Conservation (phyloP, 495 filamentous ascomycete species). For the Penicillium lagena region DNA sequence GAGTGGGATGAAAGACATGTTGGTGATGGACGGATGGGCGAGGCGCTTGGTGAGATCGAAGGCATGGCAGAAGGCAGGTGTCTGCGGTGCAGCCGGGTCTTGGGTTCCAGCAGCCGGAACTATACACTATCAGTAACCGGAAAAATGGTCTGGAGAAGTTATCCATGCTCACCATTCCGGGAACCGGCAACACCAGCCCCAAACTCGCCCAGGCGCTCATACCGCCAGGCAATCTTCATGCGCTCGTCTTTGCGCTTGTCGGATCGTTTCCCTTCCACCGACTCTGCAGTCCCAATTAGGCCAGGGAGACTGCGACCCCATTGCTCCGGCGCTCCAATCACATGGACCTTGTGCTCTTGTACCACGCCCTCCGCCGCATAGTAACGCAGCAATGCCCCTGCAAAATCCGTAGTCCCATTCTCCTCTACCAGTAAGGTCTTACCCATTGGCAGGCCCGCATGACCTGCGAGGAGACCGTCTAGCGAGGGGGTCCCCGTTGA, state of each 20-base stretch:
- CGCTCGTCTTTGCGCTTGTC: constrained; percentile 50
- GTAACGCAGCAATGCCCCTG: constrained; percentile 74
- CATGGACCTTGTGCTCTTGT: constrained; percentile 84
- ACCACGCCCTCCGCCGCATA: constrained; percentile 92
- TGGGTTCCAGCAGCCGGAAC: constrained; percentile 20
- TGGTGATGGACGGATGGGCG: constrained; percentile 46
- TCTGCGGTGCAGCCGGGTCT: constrained; percentile 13
- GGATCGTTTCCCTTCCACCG: constrained; percentile 33
- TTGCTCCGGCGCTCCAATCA: constrained; percentile 67
- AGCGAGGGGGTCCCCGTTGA: constrained; percentile 85
- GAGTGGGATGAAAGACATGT: constrained; percentile 53
- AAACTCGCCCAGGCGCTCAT: constrained; percentile 75
- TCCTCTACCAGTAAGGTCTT: constrained; percentile 81
- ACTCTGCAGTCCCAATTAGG: constrained; percentile 47
- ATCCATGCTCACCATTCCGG: constrained; percentile 40
- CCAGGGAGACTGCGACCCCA: constrained; percentile 85
- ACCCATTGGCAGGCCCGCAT: constrained; percentile 81
- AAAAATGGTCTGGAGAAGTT: constrained; percentile 1
- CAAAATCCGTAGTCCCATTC: constrained; percentile 90
- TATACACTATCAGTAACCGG: constrained; percentile 13
- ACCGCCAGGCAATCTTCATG: constrained; percentile 99
- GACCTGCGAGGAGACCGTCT: constrained; percentile 78
- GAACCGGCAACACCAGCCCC: constrained; percentile 43
- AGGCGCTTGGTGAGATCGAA: constrained; percentile 90
- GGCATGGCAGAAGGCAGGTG: constrained; percentile 67